A percentile compares a stretch with the other conserved stretches of the same genome.
These are phyloP conservation scores for Inga laurina DNA, from an alignment of 306 rosid species.

Conservation along the genomic window DNA sequence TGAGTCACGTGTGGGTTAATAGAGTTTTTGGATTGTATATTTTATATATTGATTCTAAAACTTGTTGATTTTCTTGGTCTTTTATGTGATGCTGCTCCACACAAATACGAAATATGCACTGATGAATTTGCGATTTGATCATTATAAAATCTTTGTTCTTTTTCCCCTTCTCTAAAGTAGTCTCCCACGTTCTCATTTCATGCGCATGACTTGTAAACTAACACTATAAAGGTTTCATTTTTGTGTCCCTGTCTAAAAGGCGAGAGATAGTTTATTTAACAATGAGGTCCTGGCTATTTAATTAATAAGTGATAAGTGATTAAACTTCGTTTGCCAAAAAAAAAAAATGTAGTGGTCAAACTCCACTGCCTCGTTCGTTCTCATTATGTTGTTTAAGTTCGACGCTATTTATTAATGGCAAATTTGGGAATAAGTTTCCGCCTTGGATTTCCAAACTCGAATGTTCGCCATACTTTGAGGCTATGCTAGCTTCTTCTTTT, in stretches of 20 bases:
- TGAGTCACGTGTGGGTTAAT: neutral
- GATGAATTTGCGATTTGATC: slow-evolving; percentile 11
- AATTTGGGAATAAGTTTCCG: neutral
- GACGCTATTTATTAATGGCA: neutral
- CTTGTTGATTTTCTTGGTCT: neutral
- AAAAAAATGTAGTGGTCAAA: neutral
- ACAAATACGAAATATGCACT: neutral
- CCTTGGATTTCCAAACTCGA: slow-evolving; percentile 4
- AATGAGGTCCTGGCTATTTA: neutral
- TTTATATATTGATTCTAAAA: neutral
- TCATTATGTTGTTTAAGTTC: neutral
- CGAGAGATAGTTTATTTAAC: neutral
- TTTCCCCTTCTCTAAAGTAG: neutral
- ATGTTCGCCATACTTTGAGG: neutral
- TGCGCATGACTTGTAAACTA: neutral
- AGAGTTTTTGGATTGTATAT: neutral
- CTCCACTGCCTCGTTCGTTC: too few relatives aligned
- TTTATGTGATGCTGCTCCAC: slow-evolving; percentile 3
- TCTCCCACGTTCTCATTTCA: neutral
- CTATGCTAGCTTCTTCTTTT: neutral
- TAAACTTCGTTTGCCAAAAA: neutral
- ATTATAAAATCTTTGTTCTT: neutral
- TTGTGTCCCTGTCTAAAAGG: neutral
- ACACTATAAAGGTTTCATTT: neutral
- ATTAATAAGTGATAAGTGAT: neutral